phyloP scores from a whole-genome alignment of 2,329 filamentous ascomycete genomes.

The Dothideomycetidae sp. region DNA sequence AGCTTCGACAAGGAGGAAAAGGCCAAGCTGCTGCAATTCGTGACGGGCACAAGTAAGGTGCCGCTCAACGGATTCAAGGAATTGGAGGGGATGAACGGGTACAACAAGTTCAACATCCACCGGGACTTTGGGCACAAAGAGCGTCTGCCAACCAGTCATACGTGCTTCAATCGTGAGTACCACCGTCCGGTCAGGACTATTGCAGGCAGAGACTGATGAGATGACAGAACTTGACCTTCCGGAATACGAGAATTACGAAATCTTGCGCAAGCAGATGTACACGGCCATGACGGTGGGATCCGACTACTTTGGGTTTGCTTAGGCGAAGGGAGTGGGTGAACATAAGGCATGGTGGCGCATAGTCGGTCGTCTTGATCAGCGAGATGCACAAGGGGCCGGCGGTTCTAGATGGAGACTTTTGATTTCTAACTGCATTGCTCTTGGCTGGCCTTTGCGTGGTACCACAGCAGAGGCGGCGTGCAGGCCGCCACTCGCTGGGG shows the following conservation, averaged over 20 bases:
- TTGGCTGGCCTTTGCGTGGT: no score
- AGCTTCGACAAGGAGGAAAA: conserved; percentile 98
- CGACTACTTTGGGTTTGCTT: conserved; percentile 96
- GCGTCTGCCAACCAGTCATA: conserved; percentile 88
- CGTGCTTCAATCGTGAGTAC: conserved; percentile 94
- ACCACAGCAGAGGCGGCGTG: no score
- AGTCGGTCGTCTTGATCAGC: no score
- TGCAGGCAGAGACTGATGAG: conserved; percentile 22
- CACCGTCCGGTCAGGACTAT: not conserved
- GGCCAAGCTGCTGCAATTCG: conserved; percentile 92
- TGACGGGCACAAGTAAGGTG: conserved; percentile 96
- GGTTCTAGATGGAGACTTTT: no score
- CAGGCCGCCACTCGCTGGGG: no score
- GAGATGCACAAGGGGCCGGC: no score
- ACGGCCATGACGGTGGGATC: conserved; percentile 96
- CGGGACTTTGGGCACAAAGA: conserved; percentile 96
- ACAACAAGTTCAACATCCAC: conserved; percentile 97
- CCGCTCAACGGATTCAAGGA: conserved; percentile 98
- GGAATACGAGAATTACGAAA: conserved; percentile 94
- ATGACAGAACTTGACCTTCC: conserved; percentile 81
- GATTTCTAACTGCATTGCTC: no score
- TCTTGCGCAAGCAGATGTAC: conserved; percentile 70
- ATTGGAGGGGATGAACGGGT: conserved; percentile 96
- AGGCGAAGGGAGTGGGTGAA: conserved; percentile 21
- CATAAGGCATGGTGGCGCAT: no score